Evolutionary conservation across 2,329 filamentous ascomycete species (phyloP), one percentile per base, ranked within the genome.

Genomic region (Phyllosticta citrichinensis): DNA sequence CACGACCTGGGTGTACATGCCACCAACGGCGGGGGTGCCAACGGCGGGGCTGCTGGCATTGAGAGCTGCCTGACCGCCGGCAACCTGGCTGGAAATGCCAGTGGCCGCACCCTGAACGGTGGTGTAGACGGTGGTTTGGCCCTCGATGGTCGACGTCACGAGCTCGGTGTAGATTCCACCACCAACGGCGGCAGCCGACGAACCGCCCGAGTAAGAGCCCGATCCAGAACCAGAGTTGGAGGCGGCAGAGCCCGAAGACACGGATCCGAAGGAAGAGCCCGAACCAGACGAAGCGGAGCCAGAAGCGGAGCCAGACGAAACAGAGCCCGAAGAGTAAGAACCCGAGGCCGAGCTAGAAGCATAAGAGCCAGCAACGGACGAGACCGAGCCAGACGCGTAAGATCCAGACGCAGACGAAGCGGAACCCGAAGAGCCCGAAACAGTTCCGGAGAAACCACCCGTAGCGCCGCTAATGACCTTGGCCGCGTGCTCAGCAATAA

Each of bases 401-500:
- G 22, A 24, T 30, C 27, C 27, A 11, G 57, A 40, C 25, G 27
- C n/a, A 5, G 52, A 53, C 20, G 56, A 53, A 33, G 22, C 22
- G 47, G 58, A 57, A 10, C 55, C 30, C 17, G 59, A 27, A 12
- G 60, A 52, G 35, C 52, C 60, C n/a, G 63, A 63, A 30, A 55
- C 55, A 20, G 53, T 40, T 19, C 35, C 56, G 10, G 57, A 56
- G 53, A 25, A 60, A 56, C 58, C 59, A 25, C 55, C 33, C 19
- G 56, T 62, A 20, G 80, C 66, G 19, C 76, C 77, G 19, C 83
- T 66, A 63, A 82, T 81, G 65, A 73, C 79, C 65, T 77, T 76
- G 4, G 79, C 79, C 9, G 84, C 84, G 52, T 80, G 79, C 75
- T 88, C 86, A 19, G 85, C 81, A 19, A 80, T 83, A 40, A 84